Evolutionary conservation across 1,284 basidiomycete genomes (phyloP).

Genomic region (Phlebopus sp.): DNA sequence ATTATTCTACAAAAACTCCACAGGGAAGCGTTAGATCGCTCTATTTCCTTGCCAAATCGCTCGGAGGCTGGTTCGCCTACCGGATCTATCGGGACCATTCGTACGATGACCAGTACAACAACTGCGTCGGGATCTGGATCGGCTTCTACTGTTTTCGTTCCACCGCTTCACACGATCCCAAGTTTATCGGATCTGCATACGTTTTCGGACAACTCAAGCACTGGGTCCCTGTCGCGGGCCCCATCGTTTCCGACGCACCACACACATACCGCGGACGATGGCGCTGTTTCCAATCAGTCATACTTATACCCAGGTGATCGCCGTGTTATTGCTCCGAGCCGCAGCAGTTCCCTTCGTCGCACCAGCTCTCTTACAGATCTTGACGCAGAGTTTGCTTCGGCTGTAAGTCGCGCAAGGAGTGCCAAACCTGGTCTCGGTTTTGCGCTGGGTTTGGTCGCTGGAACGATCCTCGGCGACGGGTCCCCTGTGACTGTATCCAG

Average conservation of each 20-base stretch:
- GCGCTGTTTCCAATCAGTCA: conserved; percentile 55
- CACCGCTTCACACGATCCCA: conserved; percentile 61
- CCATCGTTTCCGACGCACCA: conserved; percentile 52
- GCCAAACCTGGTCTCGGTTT: conserved; percentile 47
- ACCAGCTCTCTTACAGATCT: conserved; percentile 77
- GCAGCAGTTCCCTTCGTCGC: conserved; percentile 58
- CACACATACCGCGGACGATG: conserved; percentile 66
- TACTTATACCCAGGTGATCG: conserved; percentile 68
- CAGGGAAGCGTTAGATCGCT: conserved; percentile 66
- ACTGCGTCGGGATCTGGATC: conserved; percentile 44
- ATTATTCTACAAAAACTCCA: conserved; percentile 9
- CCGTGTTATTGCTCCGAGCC: conserved; percentile 63
- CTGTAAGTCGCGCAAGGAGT: conserved; percentile 43
- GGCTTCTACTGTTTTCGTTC: conserved; percentile 68
- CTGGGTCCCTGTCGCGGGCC: conserved; percentile 35
- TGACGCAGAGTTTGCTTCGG: conserved; percentile 62
- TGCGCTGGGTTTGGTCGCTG: conserved; percentile 39
- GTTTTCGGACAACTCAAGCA: conserved; percentile 41
- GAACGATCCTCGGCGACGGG: conserved; percentile 39
- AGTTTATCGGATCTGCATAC: conserved; percentile 60
- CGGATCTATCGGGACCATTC: conserved; percentile 69
- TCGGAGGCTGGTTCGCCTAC: conserved; percentile 62
- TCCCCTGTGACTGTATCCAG: conserved; percentile 52
- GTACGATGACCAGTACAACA: conserved; percentile 45
- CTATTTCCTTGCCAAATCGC: conserved; percentile 48